These are phyloP conservation scores for Globisporangium cylindrosporum DNA, from an alignment of 352 stramenopile species.

Conservation along the genomic window DNA sequence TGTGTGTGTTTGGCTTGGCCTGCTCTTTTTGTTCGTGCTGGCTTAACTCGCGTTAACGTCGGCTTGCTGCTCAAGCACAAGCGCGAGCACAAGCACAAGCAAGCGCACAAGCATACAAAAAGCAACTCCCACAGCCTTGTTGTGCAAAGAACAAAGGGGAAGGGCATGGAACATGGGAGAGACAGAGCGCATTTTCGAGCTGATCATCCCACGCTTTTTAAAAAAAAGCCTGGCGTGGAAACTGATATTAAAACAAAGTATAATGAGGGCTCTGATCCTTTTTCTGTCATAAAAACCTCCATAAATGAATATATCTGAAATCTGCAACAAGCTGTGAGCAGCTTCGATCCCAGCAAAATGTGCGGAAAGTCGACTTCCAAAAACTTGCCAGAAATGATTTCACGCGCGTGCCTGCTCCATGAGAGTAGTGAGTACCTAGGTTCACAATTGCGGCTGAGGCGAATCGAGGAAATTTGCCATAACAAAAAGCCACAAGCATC, in stretches of 20 bases:
- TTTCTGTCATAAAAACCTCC: no score
- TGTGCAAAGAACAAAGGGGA: background rate
- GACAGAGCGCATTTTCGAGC: slow-evolving; percentile 3
- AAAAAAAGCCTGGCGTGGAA: background rate
- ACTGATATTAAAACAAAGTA: no score
- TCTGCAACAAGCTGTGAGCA: background rate
- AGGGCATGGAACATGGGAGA: slow-evolving; percentile 3
- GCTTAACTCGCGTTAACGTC: background rate
- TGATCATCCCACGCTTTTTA: background rate
- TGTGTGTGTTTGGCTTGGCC: background rate
- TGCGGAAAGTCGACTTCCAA: no score
- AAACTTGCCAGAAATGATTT: no score
- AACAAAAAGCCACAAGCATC: no score
- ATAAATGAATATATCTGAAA: background rate
- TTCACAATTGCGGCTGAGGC: no score
- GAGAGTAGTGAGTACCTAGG: no score
- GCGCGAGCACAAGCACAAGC: background rate
- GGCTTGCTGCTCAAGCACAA: background rate
- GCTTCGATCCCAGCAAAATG: background rate
- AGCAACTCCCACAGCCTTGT: background rate
- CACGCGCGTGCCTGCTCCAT: no score
- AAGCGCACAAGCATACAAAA: background rate
- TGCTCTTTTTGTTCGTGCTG: background rate
- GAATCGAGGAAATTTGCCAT: no score
- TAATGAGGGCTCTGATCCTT: no score